Evolutionary conservation across 75 land plant species (phyloP).

Genomic region (Cupressus sempervirens): DNA sequence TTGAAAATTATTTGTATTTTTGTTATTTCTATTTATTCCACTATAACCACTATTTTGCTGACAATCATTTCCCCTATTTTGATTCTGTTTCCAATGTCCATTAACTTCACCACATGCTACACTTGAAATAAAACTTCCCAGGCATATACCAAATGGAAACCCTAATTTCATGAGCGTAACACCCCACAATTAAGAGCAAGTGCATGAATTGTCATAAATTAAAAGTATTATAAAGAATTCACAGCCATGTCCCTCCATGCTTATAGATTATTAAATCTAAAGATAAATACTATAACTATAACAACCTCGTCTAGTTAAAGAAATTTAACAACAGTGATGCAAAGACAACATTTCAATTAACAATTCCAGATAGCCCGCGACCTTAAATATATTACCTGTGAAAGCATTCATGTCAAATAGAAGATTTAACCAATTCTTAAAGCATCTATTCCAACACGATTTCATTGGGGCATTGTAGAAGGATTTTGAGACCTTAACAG

Average conservation of each 20-base stretch:
- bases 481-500: background rate
- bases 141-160: background rate
- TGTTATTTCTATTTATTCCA: no score
- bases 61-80: no score
- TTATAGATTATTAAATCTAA: background rate
- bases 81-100: no score
- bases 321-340: background rate
- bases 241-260: background rate
- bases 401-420: background rate
- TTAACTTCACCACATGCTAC: background rate
- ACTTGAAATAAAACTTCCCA: background rate
- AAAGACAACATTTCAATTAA: background rate
- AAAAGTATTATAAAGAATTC: no score
- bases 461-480: no score
- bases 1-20: no score
- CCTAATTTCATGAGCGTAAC: background rate
- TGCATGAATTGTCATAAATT: background rate
- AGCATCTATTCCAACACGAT: background rate
- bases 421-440: no score
- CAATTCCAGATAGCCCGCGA: background rate
- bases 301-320: background rate
- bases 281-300: background rate
- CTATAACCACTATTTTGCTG: no score
- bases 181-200: background rate
- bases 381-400: background rate